Percentiles rank a stretch among this genome's conserved stretches.
phyloP scores from a whole-genome alignment of 768 basidiomycete genomes.

The Psilocybe sp. region DNA sequence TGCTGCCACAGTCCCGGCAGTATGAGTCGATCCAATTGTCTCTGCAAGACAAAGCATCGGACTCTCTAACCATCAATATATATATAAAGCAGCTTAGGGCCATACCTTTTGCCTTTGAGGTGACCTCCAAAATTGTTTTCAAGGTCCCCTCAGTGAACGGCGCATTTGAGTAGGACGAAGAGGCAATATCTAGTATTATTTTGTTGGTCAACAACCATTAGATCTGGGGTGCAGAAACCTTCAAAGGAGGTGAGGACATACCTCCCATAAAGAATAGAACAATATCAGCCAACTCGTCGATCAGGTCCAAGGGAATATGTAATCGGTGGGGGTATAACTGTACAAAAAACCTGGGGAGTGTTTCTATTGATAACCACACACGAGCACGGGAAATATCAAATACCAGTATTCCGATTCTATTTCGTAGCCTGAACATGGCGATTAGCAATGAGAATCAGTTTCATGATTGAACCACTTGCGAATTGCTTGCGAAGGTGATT shows the following conservation, averaged over 20 bases:
- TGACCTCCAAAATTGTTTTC: slow-evolving; percentile 18
- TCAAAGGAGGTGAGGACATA: slow-evolving; percentile 4
- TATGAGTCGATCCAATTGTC: slow-evolving; percentile 20
- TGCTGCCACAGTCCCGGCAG: neutral
- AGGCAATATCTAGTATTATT: slow-evolving; percentile 5
- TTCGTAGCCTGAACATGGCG: slow-evolving; percentile 18
- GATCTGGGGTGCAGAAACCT: neutral
- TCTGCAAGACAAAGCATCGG: slow-evolving; percentile 14
- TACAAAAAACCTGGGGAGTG: slow-evolving; percentile 23
- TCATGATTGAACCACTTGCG: no score
- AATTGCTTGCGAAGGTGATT: no score
- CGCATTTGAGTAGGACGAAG: slow-evolving; percentile 3
- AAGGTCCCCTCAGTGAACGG: slow-evolving; percentile 19
- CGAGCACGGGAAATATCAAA: neutral
- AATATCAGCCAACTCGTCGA: slow-evolving; percentile 29
- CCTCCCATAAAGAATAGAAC: slow-evolving; percentile 26
- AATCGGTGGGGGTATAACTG: slow-evolving; percentile 23
- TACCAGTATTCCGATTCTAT: slow-evolving; percentile 17
- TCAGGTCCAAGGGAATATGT: slow-evolving; percentile 12
- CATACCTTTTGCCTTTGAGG: no score
- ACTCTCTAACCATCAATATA: no score
- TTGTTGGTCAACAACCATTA: neutral
- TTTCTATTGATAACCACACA: neutral
- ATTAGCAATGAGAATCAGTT: neutral
- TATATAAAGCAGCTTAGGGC: no score